These are phyloP conservation scores for Kuraishia capsulata DNA, from an alignment of 805 yeast genomes.

Conservation along the genomic window DNA sequence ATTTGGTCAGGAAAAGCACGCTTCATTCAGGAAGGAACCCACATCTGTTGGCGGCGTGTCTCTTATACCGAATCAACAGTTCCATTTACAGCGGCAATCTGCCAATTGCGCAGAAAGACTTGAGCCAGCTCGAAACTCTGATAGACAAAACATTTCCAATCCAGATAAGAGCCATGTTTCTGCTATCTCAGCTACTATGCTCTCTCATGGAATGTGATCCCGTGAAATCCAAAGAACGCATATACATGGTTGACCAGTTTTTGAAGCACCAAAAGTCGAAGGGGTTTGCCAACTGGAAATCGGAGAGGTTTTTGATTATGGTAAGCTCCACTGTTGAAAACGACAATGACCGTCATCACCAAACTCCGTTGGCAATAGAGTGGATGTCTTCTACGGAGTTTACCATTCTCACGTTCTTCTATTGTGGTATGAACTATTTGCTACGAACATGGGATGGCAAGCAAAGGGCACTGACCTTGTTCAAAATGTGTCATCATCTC, in stretches of 20 bases:
- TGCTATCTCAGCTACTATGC: slow-evolving; percentile 16
- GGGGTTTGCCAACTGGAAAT: slow-evolving; percentile 20
- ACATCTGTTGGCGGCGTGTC: slow-evolving; percentile 13
- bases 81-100: slow-evolving; percentile 22
- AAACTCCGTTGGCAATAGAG: slow-evolving; percentile 18
- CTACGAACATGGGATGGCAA: slow-evolving; percentile 25
- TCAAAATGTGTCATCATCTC: slow-evolving; percentile 25
- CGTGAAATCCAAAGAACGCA: slow-evolving; percentile 13
- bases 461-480: slow-evolving; percentile 24
- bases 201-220: slow-evolving; percentile 21
- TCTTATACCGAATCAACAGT: slow-evolving; percentile 20
- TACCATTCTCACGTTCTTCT: slow-evolving; percentile 28
- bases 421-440: slow-evolving; percentile 31
- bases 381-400: slow-evolving; percentile 38
- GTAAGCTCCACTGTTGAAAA: not conserved
- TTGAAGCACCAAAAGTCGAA: slow-evolving; percentile 13
- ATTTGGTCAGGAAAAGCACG: slow-evolving; percentile 6
- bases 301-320: slow-evolving; percentile 4
- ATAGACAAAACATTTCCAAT: slow-evolving; percentile 10
- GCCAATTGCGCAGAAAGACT: slow-evolving; percentile 9
- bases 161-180: slow-evolving; percentile 25
- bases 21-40: slow-evolving; percentile 6
- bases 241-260: slow-evolving; percentile 16
- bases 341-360: too few relatives aligned
- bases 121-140: slow-evolving; percentile 10